A percentile compares a stretch with the other conserved stretches of the same genome.
phyloP scores from a whole-genome alignment of 2,329 filamentous ascomycete genomes.

The Fusarium protoensiforme region DNA sequence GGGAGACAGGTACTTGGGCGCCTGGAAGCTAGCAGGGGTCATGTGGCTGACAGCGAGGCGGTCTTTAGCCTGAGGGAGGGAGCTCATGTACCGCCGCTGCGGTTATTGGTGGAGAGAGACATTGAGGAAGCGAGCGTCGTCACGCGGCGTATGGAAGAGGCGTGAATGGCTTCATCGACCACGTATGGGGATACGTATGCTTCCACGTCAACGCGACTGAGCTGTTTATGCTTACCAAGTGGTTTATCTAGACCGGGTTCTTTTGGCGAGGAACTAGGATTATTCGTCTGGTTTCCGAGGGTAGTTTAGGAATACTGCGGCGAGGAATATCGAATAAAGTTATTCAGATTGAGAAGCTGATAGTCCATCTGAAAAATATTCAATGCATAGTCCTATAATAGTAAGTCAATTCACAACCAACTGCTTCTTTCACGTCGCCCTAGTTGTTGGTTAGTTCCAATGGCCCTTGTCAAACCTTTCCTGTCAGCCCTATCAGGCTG shows the following conservation, averaged over 20 bases:
- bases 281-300: background rate
- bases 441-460: background rate
- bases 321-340: background rate
- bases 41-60: background rate
- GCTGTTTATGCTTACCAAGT: background rate
- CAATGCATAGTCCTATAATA: background rate
- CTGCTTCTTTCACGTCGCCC: background rate
- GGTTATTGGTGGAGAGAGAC: slow-evolving; percentile 11
- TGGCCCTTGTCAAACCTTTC: background rate
- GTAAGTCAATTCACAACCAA: background rate
- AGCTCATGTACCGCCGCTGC: slow-evolving; percentile 9
- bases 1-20: slow-evolving; percentile 8
- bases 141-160: slow-evolving; percentile 11
- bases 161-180: slow-evolving; percentile 19
- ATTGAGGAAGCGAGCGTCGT: slow-evolving; percentile 21
- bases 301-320: background rate
- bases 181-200: slow-evolving; percentile 30
- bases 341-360: background rate
- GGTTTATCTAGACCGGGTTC: background rate
- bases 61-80: background rate
- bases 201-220: slow-evolving; percentile 8
- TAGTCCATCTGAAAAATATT: background rate
- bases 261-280: background rate
- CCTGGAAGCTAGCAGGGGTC: slow-evolving; percentile 10
- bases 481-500: background rate